Evolutionary conservation across 441 rosid species (phyloP).

Genomic region (Erodium trifolium): DNA sequence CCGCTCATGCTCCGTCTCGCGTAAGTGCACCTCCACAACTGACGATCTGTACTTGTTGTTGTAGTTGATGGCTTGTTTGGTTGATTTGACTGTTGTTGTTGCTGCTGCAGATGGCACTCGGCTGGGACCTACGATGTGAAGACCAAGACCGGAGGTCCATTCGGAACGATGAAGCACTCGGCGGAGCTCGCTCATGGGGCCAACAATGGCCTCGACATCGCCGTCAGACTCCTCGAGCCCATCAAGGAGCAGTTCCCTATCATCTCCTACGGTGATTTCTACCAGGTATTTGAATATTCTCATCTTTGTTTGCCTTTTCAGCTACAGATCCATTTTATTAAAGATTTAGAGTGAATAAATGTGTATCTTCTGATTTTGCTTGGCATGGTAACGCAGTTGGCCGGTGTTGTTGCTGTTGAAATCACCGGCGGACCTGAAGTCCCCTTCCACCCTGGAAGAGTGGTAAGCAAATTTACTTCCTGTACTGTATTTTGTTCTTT

Average conservation of each 20-base stretch:
- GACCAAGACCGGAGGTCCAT: constrained; percentile 8
- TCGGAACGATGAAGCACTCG: background rate
- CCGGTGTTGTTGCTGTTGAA: constrained; percentile 90
- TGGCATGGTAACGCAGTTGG: constrained; percentile 38
- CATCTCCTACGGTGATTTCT: background rate
- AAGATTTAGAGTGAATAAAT: background rate
- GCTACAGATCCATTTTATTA: background rate
- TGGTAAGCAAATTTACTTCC: constrained; percentile 18
- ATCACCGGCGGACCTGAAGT: constrained; percentile 90
- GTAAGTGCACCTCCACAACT: constrained; percentile 20
- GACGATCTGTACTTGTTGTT: background rate
- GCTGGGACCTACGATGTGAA: constrained; percentile 4
- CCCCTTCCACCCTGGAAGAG: constrained; percentile 94
- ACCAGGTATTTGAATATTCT: background rate
- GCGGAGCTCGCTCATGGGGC: background rate
- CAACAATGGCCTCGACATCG: constrained; percentile 3
- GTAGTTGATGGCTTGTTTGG: background rate
- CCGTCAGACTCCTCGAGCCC: background rate
- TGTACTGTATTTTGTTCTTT: background rate
- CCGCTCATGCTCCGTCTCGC: constrained; percentile 91
- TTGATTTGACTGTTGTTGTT: background rate
- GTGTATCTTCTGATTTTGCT: background rate
- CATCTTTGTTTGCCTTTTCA: background rate
- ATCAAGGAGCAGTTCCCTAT: constrained; percentile 5
- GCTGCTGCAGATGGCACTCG: constrained; percentile 6